Evolutionary conservation across 176 grass and related monocot genomes (phyloP).

Genomic region (Bonia amplexicaulis): DNA sequence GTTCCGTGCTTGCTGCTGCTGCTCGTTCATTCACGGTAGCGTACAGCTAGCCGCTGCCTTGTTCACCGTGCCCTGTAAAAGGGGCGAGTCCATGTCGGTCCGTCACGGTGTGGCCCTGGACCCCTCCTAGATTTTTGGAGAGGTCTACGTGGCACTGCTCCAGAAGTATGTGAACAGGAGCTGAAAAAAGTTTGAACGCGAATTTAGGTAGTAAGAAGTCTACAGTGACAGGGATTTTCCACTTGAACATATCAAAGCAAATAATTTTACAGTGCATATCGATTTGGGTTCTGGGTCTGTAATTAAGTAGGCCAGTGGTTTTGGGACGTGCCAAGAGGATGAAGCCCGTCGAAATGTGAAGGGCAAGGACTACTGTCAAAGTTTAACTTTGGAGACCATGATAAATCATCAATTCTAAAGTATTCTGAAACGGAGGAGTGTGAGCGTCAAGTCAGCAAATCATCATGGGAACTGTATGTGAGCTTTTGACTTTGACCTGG

Average conservation of each 20-base stretch:
- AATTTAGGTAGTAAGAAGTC: background rate
- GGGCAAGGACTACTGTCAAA: too few relatives aligned
- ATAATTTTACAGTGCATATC: background rate
- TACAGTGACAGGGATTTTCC: background rate
- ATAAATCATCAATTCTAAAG: too few relatives aligned
- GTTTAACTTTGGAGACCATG: too few relatives aligned
- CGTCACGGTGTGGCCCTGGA: background rate
- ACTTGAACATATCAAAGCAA: background rate
- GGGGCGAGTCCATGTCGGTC: too few relatives aligned
- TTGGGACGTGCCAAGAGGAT: background rate
- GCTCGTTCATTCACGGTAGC: background rate
- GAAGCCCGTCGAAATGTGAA: too few relatives aligned
- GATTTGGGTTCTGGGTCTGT: background rate
- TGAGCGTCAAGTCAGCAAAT: background rate
- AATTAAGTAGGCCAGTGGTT: too few relatives aligned
- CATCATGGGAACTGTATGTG: background rate
- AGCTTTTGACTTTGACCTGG: background rate
- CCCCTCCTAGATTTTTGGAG: background rate
- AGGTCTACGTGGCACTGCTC: background rate
- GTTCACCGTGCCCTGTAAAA: background rate
- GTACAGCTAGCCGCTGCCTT: conserved; percentile 4
- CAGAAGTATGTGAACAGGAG: too few relatives aligned
- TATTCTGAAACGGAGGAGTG: too few relatives aligned
- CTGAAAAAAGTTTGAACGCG: background rate
- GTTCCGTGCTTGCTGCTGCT: background rate